phyloP scores from a whole-genome alignment of 306 rosid species.

The Hippophae tibetana region DNA sequence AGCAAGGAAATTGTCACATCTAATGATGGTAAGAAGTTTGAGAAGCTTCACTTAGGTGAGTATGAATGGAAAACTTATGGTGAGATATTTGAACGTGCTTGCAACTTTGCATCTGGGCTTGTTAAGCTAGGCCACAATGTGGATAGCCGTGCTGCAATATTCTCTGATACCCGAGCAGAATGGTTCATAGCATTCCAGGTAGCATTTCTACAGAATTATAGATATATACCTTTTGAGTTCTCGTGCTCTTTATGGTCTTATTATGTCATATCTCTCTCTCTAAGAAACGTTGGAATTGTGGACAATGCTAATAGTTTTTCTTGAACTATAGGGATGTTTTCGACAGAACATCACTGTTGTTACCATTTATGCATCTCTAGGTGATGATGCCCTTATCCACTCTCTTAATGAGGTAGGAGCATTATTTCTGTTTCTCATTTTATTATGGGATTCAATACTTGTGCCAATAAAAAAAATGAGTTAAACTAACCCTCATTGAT shows the following conservation, averaged over 20 bases:
- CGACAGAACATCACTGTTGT: constrained; percentile 73
- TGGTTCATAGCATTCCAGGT: constrained; percentile 92
- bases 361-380: constrained; percentile 83
- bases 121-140: constrained; percentile 50
- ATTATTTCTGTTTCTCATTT: constrained; percentile 14
- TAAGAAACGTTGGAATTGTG: constrained; percentile 9
- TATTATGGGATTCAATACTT: constrained; percentile 5
- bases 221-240: background rate
- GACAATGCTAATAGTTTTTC: constrained; percentile 11
- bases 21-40: constrained; percentile 73
- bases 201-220: constrained; percentile 17
- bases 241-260: background rate
- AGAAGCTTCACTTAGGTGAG: constrained; percentile 71
- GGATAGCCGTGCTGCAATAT: constrained; percentile 68
- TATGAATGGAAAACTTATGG: constrained; percentile 76
- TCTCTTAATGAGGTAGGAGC: constrained; percentile 76
- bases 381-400: constrained; percentile 85
- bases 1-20: constrained; percentile 46
- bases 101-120: constrained; percentile 84
- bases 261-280: background rate
- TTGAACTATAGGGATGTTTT: constrained; percentile 67
- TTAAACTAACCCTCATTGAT: too few relatives aligned
- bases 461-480: background rate
- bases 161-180: constrained; percentile 67
- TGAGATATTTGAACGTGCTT: constrained; percentile 55